Evolutionary conservation across 305 asterid species (phyloP).

Genomic region (Nicotiana rustica): DNA sequence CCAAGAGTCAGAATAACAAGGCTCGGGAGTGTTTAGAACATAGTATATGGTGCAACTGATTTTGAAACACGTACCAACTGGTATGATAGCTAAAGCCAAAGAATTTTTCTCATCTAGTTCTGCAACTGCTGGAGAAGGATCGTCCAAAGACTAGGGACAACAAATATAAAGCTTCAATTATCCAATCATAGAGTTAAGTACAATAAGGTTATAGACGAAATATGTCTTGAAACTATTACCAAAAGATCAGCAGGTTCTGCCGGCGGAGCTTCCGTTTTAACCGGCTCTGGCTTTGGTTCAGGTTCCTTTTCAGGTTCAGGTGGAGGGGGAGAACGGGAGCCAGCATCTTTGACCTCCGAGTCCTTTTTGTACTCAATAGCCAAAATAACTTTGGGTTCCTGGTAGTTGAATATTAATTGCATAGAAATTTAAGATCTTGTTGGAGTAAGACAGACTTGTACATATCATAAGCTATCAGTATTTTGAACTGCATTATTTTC

Average conservation of each 20-base stretch:
- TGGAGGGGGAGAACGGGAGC: constrained; percentile 59
- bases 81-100: constrained; percentile 90
- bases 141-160: constrained; percentile 64
- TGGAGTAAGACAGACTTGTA: background rate
- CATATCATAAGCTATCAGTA: background rate
- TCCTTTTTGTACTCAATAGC: constrained; percentile 82
- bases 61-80: constrained; percentile 66
- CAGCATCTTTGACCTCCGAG: constrained; percentile 70
- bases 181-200: background rate
- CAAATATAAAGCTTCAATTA: constrained; percentile 23
- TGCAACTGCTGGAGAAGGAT: constrained; percentile 76
- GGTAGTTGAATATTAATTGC: constrained; percentile 8
- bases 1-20: constrained; percentile 28
- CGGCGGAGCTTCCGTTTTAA: constrained; percentile 66
- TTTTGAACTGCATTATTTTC: background rate
- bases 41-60: background rate
- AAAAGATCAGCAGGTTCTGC: constrained; percentile 74
- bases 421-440: background rate
- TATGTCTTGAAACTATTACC: constrained; percentile 50
- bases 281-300: constrained; percentile 58
- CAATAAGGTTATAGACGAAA: constrained; percentile 7
- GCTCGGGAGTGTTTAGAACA: background rate
- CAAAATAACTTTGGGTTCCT: constrained; percentile 56
- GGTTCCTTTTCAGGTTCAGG: constrained; percentile 58
- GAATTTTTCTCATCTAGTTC: constrained; percentile 91